Percentiles rank a stretch among this genome's conserved stretches.
Conservation (phyloP, 352 stramenopile genomes). For the Phytophthora ramorum region DNA sequence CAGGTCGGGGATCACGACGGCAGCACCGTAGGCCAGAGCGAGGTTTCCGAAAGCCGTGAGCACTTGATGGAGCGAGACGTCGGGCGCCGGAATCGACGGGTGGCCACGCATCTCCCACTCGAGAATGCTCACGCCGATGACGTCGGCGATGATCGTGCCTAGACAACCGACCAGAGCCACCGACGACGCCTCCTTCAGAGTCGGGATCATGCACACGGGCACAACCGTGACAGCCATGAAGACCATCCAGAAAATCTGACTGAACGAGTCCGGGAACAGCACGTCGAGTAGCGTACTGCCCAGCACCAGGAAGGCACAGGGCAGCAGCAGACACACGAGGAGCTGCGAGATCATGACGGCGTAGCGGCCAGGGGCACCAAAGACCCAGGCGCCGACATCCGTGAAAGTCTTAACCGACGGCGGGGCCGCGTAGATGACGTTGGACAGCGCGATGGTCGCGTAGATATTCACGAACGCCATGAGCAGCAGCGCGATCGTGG, state of each 20-base stretch:
- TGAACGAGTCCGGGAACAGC: constrained; percentile 61
- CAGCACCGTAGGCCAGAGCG: constrained; percentile 36
- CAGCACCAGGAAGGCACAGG: constrained; percentile 60
- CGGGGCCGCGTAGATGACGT: constrained; percentile 47
- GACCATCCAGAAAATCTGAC: constrained; percentile 45
- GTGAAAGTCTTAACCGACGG: constrained; percentile 51
- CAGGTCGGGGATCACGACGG: constrained; percentile 41
- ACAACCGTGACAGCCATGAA: constrained; percentile 48
- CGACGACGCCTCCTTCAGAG: constrained; percentile 34
- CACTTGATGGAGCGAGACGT: constrained; percentile 40
- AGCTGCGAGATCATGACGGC: constrained; percentile 52
- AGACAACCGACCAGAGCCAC: constrained; percentile 39
- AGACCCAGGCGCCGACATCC: constrained; percentile 53
- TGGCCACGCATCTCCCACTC: constrained; percentile 44
- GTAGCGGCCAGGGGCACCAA: constrained; percentile 49
- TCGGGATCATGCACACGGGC: constrained; percentile 43
- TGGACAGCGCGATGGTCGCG: constrained; percentile 50
- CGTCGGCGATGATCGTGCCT: constrained; percentile 38
- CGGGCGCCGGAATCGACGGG: constrained; percentile 32
- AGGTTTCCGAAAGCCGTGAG: constrained; percentile 41
- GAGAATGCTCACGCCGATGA: constrained; percentile 39
- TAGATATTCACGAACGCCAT: constrained; percentile 78
- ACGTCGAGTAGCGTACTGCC: constrained; percentile 53
- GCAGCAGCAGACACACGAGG: constrained; percentile 52
- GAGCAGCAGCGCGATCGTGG: constrained; percentile 55